A percentile compares a stretch with the other conserved stretches of the same genome.
Conservation (phyloP, 179 eudicot genomes). For the Beta corolliflora region DNA sequence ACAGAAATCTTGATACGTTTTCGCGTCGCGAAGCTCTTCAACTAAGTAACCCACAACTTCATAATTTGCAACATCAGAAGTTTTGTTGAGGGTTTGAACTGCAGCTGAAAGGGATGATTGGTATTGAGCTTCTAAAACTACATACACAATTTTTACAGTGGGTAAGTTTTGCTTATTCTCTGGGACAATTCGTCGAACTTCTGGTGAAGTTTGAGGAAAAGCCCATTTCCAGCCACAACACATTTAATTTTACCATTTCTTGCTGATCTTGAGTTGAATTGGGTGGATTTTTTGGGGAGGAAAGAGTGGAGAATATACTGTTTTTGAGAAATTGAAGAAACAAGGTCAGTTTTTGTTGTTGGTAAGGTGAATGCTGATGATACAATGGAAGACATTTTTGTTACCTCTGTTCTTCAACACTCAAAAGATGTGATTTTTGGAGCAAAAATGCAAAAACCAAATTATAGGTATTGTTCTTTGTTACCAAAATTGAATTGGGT, state of each 20-base stretch:
- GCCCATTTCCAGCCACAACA: conserved; percentile 78
- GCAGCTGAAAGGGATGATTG: conserved; percentile 91
- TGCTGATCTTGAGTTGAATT: conserved; percentile 37
- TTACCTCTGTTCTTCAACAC: background rate
- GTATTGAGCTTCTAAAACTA: conserved; percentile 95
- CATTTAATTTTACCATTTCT: conserved; percentile 47
- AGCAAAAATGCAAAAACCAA: background rate
- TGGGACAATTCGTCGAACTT: conserved; percentile 87
- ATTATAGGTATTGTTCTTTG: conserved; percentile 15
- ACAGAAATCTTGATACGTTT: conserved; percentile 64
- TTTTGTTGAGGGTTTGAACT: conserved; percentile 61
- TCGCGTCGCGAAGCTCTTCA: conserved; percentile 88
- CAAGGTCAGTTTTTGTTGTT: conserved; percentile 55
- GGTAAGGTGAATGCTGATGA: conserved; percentile 86
- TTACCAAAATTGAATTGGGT: conserved; percentile 14
- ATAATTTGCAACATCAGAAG: conserved; percentile 52
- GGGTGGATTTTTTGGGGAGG: conserved; percentile 57
- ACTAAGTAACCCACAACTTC: conserved; percentile 95
- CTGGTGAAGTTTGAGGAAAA: conserved; percentile 90
- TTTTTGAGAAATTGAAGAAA: conserved; percentile 68
- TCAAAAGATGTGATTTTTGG: conserved; percentile 20
- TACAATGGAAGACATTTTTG: conserved; percentile 73
- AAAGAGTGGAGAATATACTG: conserved; percentile 78
- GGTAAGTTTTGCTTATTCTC: conserved; percentile 57
- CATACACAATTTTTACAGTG: conserved; percentile 84